Percentiles rank a stretch among this genome's conserved stretches.
Conservation (phyloP, 2,329 filamentous ascomycete species). For the Teratosphaeria nubilosa region DNA sequence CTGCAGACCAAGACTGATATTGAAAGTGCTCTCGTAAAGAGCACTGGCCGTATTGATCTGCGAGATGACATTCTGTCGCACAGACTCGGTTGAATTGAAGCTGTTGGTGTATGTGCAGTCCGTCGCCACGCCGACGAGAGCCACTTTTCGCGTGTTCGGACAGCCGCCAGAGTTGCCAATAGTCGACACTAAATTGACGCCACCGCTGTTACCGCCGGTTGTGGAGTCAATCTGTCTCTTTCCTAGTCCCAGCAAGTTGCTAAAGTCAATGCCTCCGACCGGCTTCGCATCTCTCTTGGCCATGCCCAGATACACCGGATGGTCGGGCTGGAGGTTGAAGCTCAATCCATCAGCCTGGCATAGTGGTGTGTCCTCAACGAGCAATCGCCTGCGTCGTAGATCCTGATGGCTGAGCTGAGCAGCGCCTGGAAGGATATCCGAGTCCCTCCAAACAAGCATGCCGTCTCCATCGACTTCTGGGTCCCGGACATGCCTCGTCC, state of each 20-base stretch:
- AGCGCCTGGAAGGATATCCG: slow-evolving; percentile 53
- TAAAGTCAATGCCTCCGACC: slow-evolving; percentile 52
- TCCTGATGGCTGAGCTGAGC: slow-evolving; percentile 43
- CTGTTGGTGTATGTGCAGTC: slow-evolving; percentile 77
- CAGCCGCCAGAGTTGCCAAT: slow-evolving; percentile 82
- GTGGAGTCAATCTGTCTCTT: slow-evolving; percentile 57
- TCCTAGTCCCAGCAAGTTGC: slow-evolving; percentile 52
- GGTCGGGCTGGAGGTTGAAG: slow-evolving; percentile 67
- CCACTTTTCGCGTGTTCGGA: slow-evolving; percentile 80
- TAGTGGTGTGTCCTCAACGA: slow-evolving; percentile 8
- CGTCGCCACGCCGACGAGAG: slow-evolving; percentile 80
- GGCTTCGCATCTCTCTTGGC: slow-evolving; percentile 42
- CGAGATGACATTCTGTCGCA: slow-evolving; percentile 65
- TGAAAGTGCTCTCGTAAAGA: slow-evolving; percentile 84
- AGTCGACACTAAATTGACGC: slow-evolving; percentile 64
- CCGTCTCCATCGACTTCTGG: slow-evolving; percentile 57
- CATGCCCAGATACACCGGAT: slow-evolving; percentile 53
- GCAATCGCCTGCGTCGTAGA: slow-evolving; percentile 38
- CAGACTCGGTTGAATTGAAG: slow-evolving; percentile 57
- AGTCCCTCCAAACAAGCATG: slow-evolving; percentile 89
- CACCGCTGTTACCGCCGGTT: slow-evolving; percentile 63
- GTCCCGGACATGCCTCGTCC: slow-evolving; percentile 62
- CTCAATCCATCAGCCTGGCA: slow-evolving; percentile 67
- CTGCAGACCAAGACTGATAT: slow-evolving; percentile 81
- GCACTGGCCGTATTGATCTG: slow-evolving; percentile 80